A percentile compares a stretch with the other conserved stretches of the same genome.
Evolutionary conservation across 805 yeast genomes (phyloP).

Genomic region (Pichia pseudocactophila): DNA sequence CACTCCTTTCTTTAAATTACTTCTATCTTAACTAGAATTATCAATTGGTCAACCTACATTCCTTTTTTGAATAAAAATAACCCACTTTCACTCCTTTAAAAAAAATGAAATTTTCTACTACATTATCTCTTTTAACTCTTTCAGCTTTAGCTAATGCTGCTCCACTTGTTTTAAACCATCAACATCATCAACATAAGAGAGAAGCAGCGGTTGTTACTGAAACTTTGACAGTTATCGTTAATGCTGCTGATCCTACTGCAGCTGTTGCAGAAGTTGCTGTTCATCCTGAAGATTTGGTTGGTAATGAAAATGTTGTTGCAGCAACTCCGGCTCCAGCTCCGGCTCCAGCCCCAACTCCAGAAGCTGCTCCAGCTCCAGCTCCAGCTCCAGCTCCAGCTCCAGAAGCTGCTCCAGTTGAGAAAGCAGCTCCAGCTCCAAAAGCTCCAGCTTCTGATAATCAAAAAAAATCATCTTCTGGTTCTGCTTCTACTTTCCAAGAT

Average conservation of each 20-base stretch:
- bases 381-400: slow-evolving; percentile 13
- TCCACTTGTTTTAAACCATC: slow-evolving; percentile 28
- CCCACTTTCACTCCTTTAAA: neutral
- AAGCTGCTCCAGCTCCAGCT: slow-evolving; percentile 13
- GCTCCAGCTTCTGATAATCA: no score
- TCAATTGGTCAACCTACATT: neutral
- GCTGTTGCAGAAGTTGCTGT: slow-evolving; percentile 4
- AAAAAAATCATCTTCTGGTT: slow-evolving; percentile 26
- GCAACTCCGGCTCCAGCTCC: slow-evolving; percentile 11
- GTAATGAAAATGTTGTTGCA: neutral
- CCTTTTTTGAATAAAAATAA: neutral
- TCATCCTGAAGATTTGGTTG: slow-evolving; percentile 12
- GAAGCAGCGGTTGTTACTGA: slow-evolving; percentile 35
- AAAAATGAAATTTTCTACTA: slow-evolving; percentile 22
- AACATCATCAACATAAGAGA: slow-evolving; percentile 39
- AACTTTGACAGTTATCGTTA: slow-evolving; percentile 30
- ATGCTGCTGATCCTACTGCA: slow-evolving; percentile 12
- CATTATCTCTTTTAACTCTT: slow-evolving; percentile 22
- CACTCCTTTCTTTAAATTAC: slow-evolving; percentile 5
- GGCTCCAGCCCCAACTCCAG: slow-evolving; percentile 11
- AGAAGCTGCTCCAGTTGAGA: slow-evolving; percentile 6
- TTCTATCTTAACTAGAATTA: neutral
- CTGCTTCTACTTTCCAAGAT: slow-evolving; percentile 51
- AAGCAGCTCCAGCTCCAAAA: neutral
- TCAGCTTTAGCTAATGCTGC: slow-evolving; percentile 28